Evolutionary conservation across 1,284 basidiomycete species (phyloP).

Genomic region (Crucibulum cyathiforme): DNA sequence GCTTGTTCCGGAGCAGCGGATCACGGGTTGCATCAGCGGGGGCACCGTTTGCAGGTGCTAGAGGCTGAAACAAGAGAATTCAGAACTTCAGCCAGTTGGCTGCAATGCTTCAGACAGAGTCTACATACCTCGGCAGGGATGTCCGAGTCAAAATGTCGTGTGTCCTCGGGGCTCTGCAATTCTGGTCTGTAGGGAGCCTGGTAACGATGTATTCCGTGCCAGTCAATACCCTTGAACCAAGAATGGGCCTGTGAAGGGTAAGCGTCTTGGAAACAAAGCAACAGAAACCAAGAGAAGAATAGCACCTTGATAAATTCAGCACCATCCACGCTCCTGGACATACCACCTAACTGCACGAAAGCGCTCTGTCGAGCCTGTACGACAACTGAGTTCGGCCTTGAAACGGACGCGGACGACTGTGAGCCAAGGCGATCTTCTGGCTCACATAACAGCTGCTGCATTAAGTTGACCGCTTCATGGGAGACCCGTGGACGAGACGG

Average conservation of each 20-base stretch:
- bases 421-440: slow-evolving; percentile 92
- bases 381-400: slow-evolving; percentile 78
- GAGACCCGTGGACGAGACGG: slow-evolving; percentile 85
- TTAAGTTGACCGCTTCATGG: slow-evolving; percentile 85
- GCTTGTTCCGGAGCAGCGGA: slow-evolving; percentile 83
- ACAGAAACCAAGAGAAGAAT: slow-evolving; percentile 8
- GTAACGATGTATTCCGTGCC: slow-evolving; percentile 79
- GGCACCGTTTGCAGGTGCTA: slow-evolving; percentile 87
- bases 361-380: slow-evolving; percentile 76
- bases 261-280: slow-evolving; percentile 5
- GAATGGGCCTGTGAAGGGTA: slow-evolving; percentile 67
- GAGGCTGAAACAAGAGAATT: slow-evolving; percentile 65
- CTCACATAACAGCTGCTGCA: slow-evolving; percentile 90
- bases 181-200: slow-evolving; percentile 89
- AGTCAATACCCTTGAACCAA: slow-evolving; percentile 89
- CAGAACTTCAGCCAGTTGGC: slow-evolving; percentile 26
- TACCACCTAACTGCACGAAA: slow-evolving; percentile 61
- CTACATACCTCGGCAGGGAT: slow-evolving; percentile 85
- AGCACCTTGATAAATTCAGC: slow-evolving; percentile 85
- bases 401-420: slow-evolving; percentile 68
- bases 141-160: slow-evolving; percentile 90
- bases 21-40: slow-evolving; percentile 86
- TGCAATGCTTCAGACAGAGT: slow-evolving; percentile 7
- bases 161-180: slow-evolving; percentile 80
- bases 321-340: slow-evolving; percentile 72